phyloP scores from a whole-genome alignment of 2,329 filamentous ascomycete species.

The Geosmithia morbida region DNA sequence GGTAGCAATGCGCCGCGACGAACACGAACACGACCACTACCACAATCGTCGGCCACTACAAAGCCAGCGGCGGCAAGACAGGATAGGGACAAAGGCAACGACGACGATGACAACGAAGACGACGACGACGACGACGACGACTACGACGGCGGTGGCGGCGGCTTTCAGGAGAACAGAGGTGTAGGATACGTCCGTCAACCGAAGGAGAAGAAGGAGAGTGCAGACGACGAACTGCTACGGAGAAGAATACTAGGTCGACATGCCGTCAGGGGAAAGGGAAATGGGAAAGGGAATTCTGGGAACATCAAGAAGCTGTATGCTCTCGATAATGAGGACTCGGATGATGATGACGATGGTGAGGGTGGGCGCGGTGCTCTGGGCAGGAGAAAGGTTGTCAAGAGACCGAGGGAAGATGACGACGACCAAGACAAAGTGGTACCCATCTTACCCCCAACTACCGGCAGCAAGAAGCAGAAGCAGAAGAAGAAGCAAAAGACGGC shows the following conservation, averaged over 20 bases:
- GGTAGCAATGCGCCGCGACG: conserved; percentile 4
- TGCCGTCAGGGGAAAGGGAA: conserved; percentile 17
- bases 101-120: background rate
- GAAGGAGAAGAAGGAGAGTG: conserved; percentile 6
- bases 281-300: conserved; percentile 6
- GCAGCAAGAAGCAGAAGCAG: conserved; percentile 1
- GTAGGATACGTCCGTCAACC: conserved; percentile 22
- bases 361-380: conserved; percentile 21
- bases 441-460: too few relatives aligned
- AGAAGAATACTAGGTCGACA: conserved; percentile 12
- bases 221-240: conserved; percentile 13
- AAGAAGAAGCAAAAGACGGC: conserved; percentile 1
- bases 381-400: conserved; percentile 14
- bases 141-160: conserved; percentile 9
- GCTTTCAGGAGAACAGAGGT: conserved; percentile 10
- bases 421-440: too few relatives aligned
- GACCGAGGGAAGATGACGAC: conserved; percentile 3
- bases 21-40: conserved; percentile 1
- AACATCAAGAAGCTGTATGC: conserved; percentile 6
- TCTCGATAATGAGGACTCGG: background rate
- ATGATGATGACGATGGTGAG: conserved; percentile 10
- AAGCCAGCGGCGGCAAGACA: background rate
- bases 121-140: conserved; percentile 10
- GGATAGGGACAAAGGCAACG: background rate
- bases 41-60: conserved; percentile 1